Percentiles rank a stretch among this genome's conserved stretches.
phyloP scores from a whole-genome alignment of 495 filamentous ascomycete genomes.

The Rostrohypoxylon terebratum region DNA sequence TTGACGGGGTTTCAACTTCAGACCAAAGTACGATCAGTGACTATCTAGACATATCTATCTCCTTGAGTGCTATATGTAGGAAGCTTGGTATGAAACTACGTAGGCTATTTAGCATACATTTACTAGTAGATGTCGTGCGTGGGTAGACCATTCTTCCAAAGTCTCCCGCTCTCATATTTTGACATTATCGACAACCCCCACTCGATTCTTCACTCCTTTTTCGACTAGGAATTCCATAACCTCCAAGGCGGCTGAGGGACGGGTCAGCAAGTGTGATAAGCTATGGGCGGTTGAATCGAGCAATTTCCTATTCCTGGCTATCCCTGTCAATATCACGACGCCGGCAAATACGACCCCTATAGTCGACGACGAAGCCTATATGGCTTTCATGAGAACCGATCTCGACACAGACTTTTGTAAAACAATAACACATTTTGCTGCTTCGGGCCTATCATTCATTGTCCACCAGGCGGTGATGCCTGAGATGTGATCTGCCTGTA shows the following conservation, averaged over 20 bases:
- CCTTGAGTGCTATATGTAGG: too few relatives aligned
- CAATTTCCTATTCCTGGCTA: conserved; percentile 66
- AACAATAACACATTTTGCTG: conserved; percentile 66
- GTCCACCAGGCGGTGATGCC: conserved; percentile 56
- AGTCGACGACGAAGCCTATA: conserved; percentile 63
- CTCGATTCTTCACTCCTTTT: too few relatives aligned
- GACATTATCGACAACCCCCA: too few relatives aligned
- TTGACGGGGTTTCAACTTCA: neutral
- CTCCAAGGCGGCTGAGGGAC: conserved; percentile 45
- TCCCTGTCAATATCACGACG: conserved; percentile 52
- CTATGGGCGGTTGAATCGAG: conserved; percentile 60
- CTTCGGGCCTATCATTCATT: conserved; percentile 65
- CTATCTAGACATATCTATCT: too few relatives aligned
- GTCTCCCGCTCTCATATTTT: too few relatives aligned
- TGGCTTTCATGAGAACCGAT: conserved; percentile 46
- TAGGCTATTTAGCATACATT: too few relatives aligned
- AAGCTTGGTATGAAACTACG: too few relatives aligned
- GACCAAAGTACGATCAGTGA: neutral
- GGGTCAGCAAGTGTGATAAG: conserved; percentile 43
- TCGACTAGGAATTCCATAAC: neutral
- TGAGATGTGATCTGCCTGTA: conserved; percentile 68
- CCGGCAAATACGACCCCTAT: conserved; percentile 62
- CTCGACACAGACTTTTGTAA: conserved; percentile 50
- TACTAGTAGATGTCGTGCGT: too few relatives aligned
- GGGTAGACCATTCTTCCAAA: too few relatives aligned